Evolutionary conservation across 768 basidiomycete genomes (phyloP), one percentile per base, ranked within the genome.

Genomic region (Macrocybe gigantea): DNA sequence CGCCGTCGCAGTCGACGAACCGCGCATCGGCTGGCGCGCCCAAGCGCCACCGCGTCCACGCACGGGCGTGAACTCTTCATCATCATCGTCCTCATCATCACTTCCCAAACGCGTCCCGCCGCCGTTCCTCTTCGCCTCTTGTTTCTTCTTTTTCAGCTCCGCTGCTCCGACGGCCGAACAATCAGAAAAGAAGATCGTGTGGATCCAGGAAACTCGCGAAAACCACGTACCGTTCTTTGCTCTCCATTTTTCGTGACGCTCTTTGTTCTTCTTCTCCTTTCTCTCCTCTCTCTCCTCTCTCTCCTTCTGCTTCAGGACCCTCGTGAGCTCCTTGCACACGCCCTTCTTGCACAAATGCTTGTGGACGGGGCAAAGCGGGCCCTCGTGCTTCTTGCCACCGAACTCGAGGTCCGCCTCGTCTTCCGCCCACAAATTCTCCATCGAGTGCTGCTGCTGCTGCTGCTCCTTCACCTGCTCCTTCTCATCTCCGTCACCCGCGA

Each of bases 301-400:
- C 47, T 58, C 59, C 53, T 59, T 52, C 51, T 62, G 59, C 53
- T 51, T 60, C 47, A 64, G 35, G 15, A 60, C 43, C 48, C 57
- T 58, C 39, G 61, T 55, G 56, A 64, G 59, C 52, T 64, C 67
- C 12, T 46, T 47, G 41, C 70, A 72, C 1, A 70, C 65, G 30
- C 67, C 68, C 56, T 67, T 68, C 57, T 65, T 68, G 42, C 70
- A 70, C 12, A 59, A 54, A 51, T 52, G 68, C 67, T 33, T 56
- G 59, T 0, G 56, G 57, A 45, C 69, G 69, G 39, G 62, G n/a
- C 7, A 62, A 48, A 9, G 49, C 51, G 35, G 45, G 47, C 13
- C 40, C 46, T 35, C 31, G 42, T 6, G 35, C 22, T 31, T 31
- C 30, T 15, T 33, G 29, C 5, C 5, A 43, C 47, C 47, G 41